Conservation (phyloP, 495 filamentous ascomycete species). For the Podospora tetraspora region DNA sequence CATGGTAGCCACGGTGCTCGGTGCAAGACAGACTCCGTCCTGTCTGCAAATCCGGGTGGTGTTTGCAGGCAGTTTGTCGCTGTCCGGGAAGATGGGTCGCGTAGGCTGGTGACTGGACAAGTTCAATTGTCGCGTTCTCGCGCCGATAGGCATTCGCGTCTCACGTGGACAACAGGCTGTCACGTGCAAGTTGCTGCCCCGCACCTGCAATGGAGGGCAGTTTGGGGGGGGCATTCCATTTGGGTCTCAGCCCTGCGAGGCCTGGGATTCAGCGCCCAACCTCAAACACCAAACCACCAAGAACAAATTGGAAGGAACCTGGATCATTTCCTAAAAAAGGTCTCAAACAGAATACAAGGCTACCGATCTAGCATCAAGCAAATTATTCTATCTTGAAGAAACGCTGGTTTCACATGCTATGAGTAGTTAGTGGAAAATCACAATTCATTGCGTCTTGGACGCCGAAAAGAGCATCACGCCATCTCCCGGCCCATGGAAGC, state of each 20-base stretch:
- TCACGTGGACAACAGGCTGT: constrained; percentile 21
- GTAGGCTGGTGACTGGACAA: background rate
- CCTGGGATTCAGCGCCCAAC: background rate
- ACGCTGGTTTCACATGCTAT: background rate
- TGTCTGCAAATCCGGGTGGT: background rate
- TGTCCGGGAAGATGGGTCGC: background rate
- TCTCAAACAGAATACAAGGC: background rate
- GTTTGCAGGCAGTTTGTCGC: background rate
- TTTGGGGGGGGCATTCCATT: background rate
- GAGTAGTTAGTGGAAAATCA: background rate
- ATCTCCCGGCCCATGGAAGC: background rate
- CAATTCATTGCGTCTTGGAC: background rate
- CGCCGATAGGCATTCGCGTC: background rate
- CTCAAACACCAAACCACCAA: background rate
- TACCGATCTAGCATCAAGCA: background rate
- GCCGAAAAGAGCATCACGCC: background rate
- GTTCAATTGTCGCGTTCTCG: background rate
- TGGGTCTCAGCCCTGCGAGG: background rate
- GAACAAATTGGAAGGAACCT: background rate
- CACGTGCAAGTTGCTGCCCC: constrained; percentile 19
- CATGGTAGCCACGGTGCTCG: constrained; percentile 24
- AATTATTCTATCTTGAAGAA: background rate
- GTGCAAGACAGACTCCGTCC: background rate
- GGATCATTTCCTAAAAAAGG: background rate
- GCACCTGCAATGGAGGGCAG: background rate